A percentile compares a stretch with the other conserved stretches of the same genome.
Conservation (phyloP, 2,329 filamentous ascomycete genomes). For the Hymenoscyphus fraxineus region DNA sequence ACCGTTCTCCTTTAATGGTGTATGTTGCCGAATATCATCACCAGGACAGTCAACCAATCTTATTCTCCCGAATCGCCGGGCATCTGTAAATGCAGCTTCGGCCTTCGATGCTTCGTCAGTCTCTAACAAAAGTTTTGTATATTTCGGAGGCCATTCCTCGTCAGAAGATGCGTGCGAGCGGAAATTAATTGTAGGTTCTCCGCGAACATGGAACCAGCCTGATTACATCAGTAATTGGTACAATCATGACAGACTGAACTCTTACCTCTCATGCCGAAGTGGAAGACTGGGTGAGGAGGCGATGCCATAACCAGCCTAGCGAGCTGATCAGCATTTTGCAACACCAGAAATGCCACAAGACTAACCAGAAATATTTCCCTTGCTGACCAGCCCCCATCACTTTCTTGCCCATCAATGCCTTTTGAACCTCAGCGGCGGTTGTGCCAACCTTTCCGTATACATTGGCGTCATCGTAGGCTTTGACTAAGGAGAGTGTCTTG, state of each 20-base stretch:
- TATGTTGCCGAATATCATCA: slow-evolving; percentile 68
- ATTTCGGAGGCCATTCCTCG: slow-evolving; percentile 79
- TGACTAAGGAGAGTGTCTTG: slow-evolving; percentile 68
- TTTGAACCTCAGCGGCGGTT: slow-evolving; percentile 68
- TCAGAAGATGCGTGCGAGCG: slow-evolving; percentile 54
- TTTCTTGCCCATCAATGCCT: slow-evolving; percentile 70
- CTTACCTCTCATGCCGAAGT: slow-evolving; percentile 69
- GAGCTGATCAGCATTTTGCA: not conserved
- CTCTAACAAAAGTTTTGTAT: slow-evolving; percentile 79
- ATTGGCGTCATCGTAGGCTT: slow-evolving; percentile 73
- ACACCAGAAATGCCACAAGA: not conserved
- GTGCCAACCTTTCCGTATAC: slow-evolving; percentile 91
- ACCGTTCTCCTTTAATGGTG: slow-evolving; percentile 84
- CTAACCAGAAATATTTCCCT: slow-evolving; percentile 91
- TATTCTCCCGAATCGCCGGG: slow-evolving; percentile 73
- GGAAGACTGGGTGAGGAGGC: slow-evolving; percentile 83
- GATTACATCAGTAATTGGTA: slow-evolving; percentile 15
- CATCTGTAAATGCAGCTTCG: slow-evolving; percentile 77
- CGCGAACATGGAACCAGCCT: slow-evolving; percentile 83
- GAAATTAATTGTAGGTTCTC: slow-evolving; percentile 76
- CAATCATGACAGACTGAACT: not conserved
- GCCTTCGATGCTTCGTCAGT: slow-evolving; percentile 52
- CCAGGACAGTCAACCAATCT: slow-evolving; percentile 78
- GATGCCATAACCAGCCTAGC: slow-evolving; percentile 64
- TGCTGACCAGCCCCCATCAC: slow-evolving; percentile 71